phyloP scores from a whole-genome alignment of 2,329 filamentous ascomycete genomes.

The Neophaeococcomyces mojaviensis region DNA sequence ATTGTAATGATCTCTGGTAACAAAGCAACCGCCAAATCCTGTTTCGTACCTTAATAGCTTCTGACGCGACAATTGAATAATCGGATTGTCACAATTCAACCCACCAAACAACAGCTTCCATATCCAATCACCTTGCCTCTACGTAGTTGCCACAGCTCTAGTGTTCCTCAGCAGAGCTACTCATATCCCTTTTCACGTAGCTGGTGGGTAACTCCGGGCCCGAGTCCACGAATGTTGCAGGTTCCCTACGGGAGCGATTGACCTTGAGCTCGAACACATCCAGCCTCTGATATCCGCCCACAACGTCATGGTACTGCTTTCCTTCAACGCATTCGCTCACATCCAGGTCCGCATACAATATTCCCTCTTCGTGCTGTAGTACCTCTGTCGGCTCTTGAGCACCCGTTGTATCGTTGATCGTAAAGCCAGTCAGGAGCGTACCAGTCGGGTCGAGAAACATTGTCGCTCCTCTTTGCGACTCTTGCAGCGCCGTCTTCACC shows the following conservation, averaged over 20 bases:
- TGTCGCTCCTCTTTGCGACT: slow-evolving; percentile 38
- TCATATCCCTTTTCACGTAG: too few species aligned
- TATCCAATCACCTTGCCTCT: too few species aligned
- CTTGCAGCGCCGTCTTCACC: slow-evolving; percentile 29
- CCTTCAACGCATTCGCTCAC: slow-evolving; percentile 45
- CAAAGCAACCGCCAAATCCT: too few species aligned
- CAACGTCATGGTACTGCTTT: slow-evolving; percentile 52
- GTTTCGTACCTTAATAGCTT: too few species aligned
- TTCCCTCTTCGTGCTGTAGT: slow-evolving; percentile 41
- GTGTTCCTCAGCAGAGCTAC: too few species aligned
- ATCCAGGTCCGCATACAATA: slow-evolving; percentile 47
- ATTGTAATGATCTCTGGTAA: too few species aligned
- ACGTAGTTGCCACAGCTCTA: too few species aligned
- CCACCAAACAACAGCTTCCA: too few species aligned
- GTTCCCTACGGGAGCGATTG: slow-evolving; percentile 33
- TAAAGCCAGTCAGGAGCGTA: slow-evolving; percentile 33
- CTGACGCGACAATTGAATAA: too few species aligned
- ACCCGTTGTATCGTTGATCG: slow-evolving; percentile 20
- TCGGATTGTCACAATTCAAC: too few species aligned
- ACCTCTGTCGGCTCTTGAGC: slow-evolving; percentile 26
- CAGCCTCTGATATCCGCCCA: slow-evolving; percentile 48
- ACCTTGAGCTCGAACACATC: slow-evolving; percentile 49
- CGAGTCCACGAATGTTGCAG: slow-evolving; percentile 26
- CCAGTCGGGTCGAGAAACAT: slow-evolving; percentile 49
- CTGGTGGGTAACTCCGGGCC: too few species aligned